Percentiles rank a stretch among this genome's conserved stretches.
These are phyloP conservation scores for Paratinospora sagittata DNA, from an alignment of 164 flowering plant species.

Conservation along the genomic window DNA sequence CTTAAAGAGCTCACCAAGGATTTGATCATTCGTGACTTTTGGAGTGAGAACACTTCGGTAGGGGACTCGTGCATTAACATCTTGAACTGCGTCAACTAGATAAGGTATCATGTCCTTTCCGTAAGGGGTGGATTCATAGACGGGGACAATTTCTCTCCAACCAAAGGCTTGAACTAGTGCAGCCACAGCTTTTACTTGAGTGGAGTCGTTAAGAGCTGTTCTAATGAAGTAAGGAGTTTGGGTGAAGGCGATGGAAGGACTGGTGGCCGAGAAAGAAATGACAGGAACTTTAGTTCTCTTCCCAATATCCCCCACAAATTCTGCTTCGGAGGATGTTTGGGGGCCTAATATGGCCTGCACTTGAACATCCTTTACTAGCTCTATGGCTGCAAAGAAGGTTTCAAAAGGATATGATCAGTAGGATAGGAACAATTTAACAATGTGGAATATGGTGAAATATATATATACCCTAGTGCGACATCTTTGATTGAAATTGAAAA, in stretches of 20 bases:
- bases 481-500: too few relatives aligned
- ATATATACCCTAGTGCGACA: not conserved
- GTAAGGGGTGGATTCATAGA: conserved; percentile 7
- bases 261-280: conserved; percentile 14
- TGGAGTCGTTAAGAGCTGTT: conserved; percentile 10
- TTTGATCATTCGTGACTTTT: not conserved
- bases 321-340: not conserved
- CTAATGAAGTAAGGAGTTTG: conserved; percentile 12
- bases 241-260: conserved; percentile 1
- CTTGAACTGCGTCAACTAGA: conserved; percentile 1
- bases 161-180: conserved; percentile 7
- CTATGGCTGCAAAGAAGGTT: not conserved
- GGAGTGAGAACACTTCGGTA: conserved; percentile 2
- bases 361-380: not conserved
- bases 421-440: not conserved
- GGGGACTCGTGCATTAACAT: conserved; percentile 2
- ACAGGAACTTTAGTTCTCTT: conserved; percentile 12
- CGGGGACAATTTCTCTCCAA: conserved; percentile 5
- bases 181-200: conserved; percentile 10
- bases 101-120: conserved; percentile 9
- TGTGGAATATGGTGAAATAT: too few relatives aligned
- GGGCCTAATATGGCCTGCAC: conserved; percentile 14
- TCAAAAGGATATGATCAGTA: not conserved
- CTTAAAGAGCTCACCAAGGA: conserved; percentile 5
- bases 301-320: conserved; percentile 9